phyloP scores from a whole-genome alignment of 176 grass and related monocot genomes.

The Oryza rufipogon region DNA sequence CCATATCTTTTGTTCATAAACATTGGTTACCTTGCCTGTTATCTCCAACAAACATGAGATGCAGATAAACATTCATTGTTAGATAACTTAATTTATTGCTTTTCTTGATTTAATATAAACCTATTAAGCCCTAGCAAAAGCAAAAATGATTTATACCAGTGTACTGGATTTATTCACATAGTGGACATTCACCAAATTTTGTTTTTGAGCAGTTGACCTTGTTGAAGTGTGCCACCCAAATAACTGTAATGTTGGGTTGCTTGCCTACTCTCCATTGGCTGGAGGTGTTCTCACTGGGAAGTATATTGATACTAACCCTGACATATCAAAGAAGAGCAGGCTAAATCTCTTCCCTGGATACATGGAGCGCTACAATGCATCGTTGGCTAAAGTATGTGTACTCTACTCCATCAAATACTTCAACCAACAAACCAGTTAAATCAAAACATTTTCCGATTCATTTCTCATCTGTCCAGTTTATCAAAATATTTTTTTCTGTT shows the following conservation, averaged over 20 bases:
- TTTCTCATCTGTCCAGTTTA: neutral
- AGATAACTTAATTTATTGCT: slow-evolving; percentile 1
- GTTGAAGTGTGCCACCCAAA: slow-evolving; percentile 91
- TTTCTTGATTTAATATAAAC: slow-evolving; percentile 14
- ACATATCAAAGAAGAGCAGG: slow-evolving; percentile 54
- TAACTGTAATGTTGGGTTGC: slow-evolving; percentile 80
- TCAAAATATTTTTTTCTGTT: neutral
- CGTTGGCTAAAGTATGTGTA: slow-evolving; percentile 69
- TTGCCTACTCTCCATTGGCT: slow-evolving; percentile 90
- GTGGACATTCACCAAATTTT: neutral
- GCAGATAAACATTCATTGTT: neutral
- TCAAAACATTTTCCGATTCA: neutral
- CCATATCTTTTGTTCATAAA: slow-evolving; percentile 7
- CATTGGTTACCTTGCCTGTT: neutral
- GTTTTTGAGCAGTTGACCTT: slow-evolving; percentile 70
- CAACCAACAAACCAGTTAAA: neutral
- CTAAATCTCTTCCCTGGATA: slow-evolving; percentile 90
- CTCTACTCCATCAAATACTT: neutral
- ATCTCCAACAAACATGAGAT: slow-evolving; percentile 15
- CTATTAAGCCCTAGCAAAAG: neutral
- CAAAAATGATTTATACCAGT: neutral
- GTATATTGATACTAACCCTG: slow-evolving; percentile 62
- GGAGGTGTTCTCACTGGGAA: slow-evolving; percentile 84
- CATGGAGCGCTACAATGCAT: slow-evolving; percentile 83
- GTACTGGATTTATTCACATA: neutral